Conservation (phyloP, 805 yeast genomes). For the Priceomyces carsonii region DNA sequence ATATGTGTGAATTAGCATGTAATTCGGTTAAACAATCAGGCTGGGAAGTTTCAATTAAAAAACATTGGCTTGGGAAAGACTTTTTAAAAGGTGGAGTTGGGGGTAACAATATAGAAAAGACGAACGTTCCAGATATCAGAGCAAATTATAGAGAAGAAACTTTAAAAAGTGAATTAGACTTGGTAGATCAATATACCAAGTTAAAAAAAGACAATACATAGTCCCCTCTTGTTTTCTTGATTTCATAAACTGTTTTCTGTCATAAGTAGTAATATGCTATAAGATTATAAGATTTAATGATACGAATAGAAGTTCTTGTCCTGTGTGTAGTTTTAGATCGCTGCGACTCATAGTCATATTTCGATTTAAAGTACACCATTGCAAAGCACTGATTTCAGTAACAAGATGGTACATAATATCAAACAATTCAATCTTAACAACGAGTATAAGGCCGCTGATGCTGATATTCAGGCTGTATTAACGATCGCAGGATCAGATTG, state of each 20-base stretch:
- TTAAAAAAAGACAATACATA: slow-evolving; percentile 11
- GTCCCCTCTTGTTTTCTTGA: too few relatives aligned
- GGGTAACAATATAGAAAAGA: slow-evolving; percentile 89
- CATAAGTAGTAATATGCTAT: too few relatives aligned
- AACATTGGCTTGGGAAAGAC: slow-evolving; percentile 87
- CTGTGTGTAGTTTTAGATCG: too few relatives aligned
- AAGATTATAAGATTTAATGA: too few relatives aligned
- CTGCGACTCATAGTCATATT: too few relatives aligned
- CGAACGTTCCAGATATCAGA: slow-evolving; percentile 92
- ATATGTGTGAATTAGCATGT: slow-evolving; percentile 94
- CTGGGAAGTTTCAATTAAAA: slow-evolving; percentile 81
- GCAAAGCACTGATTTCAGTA: too few relatives aligned
- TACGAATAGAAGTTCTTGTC: too few relatives aligned
- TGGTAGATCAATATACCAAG: slow-evolving; percentile 58
- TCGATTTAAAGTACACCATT: too few relatives aligned
- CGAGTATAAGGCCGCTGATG: too few relatives aligned
- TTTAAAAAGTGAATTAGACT: slow-evolving; percentile 63
- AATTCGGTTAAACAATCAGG: slow-evolving; percentile 95
- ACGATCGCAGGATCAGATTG: slow-evolving; percentile 75
- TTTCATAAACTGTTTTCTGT: too few relatives aligned
- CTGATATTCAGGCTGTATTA: slow-evolving; percentile 20
- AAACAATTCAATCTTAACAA: too few relatives aligned
- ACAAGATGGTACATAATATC: too few relatives aligned
- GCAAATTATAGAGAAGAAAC: slow-evolving; percentile 84
- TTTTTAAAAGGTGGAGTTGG: slow-evolving; percentile 60